These are phyloP conservation scores for Sphagnum contortum DNA, from an alignment of 225 moss, liverwort and hornwort species.

Conservation along the genomic window DNA sequence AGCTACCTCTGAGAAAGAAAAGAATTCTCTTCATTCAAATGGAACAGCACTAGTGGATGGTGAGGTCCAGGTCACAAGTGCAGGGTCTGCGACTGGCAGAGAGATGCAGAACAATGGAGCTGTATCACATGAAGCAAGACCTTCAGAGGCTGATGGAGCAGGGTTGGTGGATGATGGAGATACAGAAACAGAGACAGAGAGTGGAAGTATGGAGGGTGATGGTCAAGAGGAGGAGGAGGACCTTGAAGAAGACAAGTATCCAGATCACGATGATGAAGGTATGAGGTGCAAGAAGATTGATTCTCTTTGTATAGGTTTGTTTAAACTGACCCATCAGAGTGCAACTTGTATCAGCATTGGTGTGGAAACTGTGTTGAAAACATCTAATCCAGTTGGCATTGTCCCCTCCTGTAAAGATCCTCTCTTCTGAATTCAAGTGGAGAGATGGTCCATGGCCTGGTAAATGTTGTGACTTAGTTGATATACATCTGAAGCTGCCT, in stretches of 20 bases:
- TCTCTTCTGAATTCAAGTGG: no score
- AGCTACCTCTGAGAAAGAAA: constrained; percentile 58
- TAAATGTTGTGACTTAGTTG: no score
- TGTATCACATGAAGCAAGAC: constrained; percentile 40
- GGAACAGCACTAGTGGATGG: constrained; percentile 29
- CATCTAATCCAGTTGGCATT: no score
- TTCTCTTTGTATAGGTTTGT: neutral
- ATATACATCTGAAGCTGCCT: no score
- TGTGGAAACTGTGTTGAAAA: no score
- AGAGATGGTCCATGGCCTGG: no score
- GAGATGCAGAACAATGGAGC: constrained; percentile 42
- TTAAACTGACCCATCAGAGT: no score
- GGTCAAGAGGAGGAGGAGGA: constrained; percentile 98
- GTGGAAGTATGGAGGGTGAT: constrained; percentile 94
- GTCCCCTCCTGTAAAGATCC: no score
- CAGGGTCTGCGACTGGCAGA: constrained; percentile 41
- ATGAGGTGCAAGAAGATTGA: constrained; percentile 1
- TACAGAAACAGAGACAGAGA: constrained; percentile 91
- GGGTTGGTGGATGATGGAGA: constrained; percentile 73
- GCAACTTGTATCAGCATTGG: no score
- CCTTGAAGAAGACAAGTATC: constrained; percentile 86
- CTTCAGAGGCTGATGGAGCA: constrained; percentile 46
- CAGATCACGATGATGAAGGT: constrained; percentile 90
- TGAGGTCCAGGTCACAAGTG: constrained; percentile 27
- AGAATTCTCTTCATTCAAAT: constrained; percentile 34